Conservation (phyloP, 441 rosid species). For the Bocquillonia castaneifolia region DNA sequence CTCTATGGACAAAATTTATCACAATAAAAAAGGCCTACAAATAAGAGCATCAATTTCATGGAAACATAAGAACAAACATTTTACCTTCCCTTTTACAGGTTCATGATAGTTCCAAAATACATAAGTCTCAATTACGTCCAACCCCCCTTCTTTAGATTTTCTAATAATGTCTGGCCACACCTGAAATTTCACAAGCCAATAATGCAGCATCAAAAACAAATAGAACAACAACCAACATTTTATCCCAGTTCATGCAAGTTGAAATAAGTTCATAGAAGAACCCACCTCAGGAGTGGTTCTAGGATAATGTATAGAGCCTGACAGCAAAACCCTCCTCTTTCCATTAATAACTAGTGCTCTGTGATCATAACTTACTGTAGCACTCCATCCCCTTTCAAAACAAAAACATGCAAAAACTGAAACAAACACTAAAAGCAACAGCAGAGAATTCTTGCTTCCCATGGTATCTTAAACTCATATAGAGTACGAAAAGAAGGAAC, state of each 20-base stretch:
- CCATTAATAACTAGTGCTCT: slow-evolving; percentile 58
- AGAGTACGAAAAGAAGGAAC: slow-evolving; percentile 11
- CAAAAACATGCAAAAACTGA: slow-evolving; percentile 28
- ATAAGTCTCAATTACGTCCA: slow-evolving; percentile 63
- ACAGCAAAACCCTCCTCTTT: slow-evolving; percentile 55
- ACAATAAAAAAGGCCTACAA: neutral
- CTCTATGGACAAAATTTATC: neutral
- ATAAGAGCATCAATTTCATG: neutral
- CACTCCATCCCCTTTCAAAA: slow-evolving; percentile 24
- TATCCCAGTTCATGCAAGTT: neutral
- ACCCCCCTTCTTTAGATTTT: slow-evolving; percentile 62
- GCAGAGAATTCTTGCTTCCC: slow-evolving; percentile 21
- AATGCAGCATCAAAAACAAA: neutral
- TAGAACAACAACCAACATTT: neutral
- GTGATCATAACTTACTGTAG: slow-evolving; percentile 50
- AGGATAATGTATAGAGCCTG: slow-evolving; percentile 63
- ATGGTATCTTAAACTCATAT: slow-evolving; percentile 9
- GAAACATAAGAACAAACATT: slow-evolving; percentile 3
- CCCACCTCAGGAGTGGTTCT: slow-evolving; percentile 53
- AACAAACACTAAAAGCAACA: slow-evolving; percentile 26
- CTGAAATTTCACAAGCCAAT: slow-evolving; percentile 29
- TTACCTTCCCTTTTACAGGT: slow-evolving; percentile 63
- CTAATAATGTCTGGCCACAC: slow-evolving; percentile 62
- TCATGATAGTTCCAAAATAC: slow-evolving; percentile 72
- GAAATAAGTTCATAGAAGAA: neutral